Evolutionary conservation across 192 early-diverging fungal species (phyloP), one percentile per base, ranked within the genome.

Genomic region (Backusella circina): DNA sequence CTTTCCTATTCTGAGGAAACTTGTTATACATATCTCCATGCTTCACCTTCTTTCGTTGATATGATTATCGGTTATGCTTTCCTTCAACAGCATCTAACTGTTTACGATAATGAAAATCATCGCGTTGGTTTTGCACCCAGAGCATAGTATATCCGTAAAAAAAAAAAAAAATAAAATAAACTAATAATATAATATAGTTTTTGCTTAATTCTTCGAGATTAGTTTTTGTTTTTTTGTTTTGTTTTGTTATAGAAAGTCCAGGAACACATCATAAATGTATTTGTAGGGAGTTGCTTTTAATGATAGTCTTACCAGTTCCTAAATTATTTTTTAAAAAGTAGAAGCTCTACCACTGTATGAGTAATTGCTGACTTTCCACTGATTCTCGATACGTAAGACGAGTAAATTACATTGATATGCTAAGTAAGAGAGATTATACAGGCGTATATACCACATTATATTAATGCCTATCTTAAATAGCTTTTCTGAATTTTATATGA

Each of bases 21-120:
- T 50, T 79, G 77, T 32, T 79, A 79, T 39, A 81, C 79, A 2
- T 81, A 81, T 36, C 37, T 81, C 13, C 71, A 71, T 51, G 69
- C 69, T 30, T 35, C 64, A 3, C 75, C 79, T 36, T 65, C 74
- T 21, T 69, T 64, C 23, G 35, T 74, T 13, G 68, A 44, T 28
- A 68, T 73, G 31, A 77, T 81, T 51, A 68, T 81, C 15, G 79
- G 79, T 6, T 81, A 81, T 67, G 75, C 75, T 2, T 81, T 81
- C 50, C 51, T 81, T 16, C 79, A 81, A 23, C 65, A 74, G 2
- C 73, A 66, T 36, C 68, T 76, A 31, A 69, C 79, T 1, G 64
- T 81, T 2, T 81, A 74, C 66, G 76, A 81, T 57, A 74, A 71
- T 65, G 79, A 77, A 16, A 77, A 73, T 8, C 47, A 41, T 23